Conservation (phyloP, 2,329 filamentous ascomycete species). For the Ilyonectria robusta region DNA sequence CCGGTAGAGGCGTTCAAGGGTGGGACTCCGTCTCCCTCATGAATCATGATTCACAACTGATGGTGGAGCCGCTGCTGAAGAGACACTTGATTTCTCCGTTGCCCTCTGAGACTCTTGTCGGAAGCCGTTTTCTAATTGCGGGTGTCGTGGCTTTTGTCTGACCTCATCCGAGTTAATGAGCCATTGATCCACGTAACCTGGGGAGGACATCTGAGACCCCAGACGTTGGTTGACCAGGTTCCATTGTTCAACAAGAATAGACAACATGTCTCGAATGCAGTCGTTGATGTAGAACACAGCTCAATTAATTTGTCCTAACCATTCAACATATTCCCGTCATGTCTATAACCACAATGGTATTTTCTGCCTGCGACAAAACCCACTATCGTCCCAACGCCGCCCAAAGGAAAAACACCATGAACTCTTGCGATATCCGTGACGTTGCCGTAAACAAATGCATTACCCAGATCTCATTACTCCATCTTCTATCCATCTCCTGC, state of each 20-base stretch:
- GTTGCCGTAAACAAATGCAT: conserved; percentile 22
- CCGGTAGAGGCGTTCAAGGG: conserved; percentile 11
- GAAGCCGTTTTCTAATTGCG: not conserved
- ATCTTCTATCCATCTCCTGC: conserved; percentile 4
- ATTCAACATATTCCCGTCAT: conserved; percentile 13
- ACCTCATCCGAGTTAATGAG: not conserved
- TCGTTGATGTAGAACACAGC: not conserved
- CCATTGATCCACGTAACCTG: not conserved
- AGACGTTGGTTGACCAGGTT: not conserved
- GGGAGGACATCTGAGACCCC: conserved; percentile 5
- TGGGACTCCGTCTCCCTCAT: conserved; percentile 3
- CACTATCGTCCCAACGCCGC: conserved; percentile 21
- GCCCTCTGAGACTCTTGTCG: not conserved
- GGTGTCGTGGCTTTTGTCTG: not conserved
- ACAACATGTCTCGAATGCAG: not conserved
- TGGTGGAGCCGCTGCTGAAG: conserved; percentile 12
- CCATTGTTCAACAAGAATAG: not conserved
- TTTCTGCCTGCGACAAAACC: conserved; percentile 17
- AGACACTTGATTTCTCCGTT: conserved; percentile 15
- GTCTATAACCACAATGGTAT: conserved; percentile 24
- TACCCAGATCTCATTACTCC: conserved; percentile 16
- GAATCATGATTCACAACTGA: not conserved
- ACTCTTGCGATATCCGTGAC: conserved; percentile 21
- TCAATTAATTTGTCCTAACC: conserved; percentile 19
- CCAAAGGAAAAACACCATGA: conserved; percentile 13